Base-by-base conservation (phyloP, 139 green algal species). In the Micromonas commoda region DNA sequence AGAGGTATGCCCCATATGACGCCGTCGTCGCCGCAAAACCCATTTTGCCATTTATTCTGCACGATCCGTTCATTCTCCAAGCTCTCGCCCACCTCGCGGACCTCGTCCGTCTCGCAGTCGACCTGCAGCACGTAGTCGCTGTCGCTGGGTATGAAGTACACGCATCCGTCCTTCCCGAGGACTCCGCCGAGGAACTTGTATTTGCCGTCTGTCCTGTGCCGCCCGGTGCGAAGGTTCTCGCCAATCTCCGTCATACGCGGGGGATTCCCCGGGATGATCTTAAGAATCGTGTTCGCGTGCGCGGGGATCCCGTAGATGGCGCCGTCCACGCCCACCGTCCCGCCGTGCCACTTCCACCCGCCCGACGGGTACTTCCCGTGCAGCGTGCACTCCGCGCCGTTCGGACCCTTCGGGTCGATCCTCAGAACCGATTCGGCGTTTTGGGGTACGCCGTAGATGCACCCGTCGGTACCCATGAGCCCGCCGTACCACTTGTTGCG, bases 401-500 rank as follows among this genome's bases (percentile, higher is more conserved):
- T 70, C 35, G n/a, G n/a, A n/a, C n/a, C n/a, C n/a, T 29, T 29
- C 16, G 72, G 72, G 51, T 70, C 74, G 26, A 80, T 80, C 19
- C 53, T 24, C 28, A 80, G 54, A 23, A 80, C 74, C 34, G n/a
- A 52, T 19, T 63, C 24, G 24, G 54, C 54, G 60, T 73, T 73
- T 23, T 57, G 28, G 20, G 74, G 74, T 3, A 80, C 35, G 34
- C 74, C 57, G 35, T 73, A 73, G 26, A 80, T 73, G 23, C 23
- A 32, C 19, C 74, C 74, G 54, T 80, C 57, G 9, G 2, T n/a
- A 32, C 60, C 74, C 29, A 72, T 53, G 35, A 73, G 35, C 32
- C 74, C 74, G 32, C 74, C 74, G n/a, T 80, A 73, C 74, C 74
- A 80, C 74, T 80, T 80, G 35, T 80, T 61, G 2, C 57, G 31